phyloP scores from a whole-genome alignment of 2,329 filamentous ascomycete genomes.

The Ceratocystis huliohia region DNA sequence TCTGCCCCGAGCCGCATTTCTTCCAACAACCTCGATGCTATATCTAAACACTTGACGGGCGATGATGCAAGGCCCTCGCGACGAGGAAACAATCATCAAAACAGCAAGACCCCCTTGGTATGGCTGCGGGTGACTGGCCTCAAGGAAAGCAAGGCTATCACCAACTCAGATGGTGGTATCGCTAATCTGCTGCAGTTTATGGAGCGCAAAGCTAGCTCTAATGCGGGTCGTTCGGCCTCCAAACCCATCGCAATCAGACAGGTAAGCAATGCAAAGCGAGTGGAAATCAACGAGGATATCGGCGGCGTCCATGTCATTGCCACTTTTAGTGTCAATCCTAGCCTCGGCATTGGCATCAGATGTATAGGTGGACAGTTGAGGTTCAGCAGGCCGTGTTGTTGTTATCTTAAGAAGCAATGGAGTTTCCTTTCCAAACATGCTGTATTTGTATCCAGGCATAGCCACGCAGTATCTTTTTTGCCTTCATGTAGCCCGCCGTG shows the following conservation, averaged over 20 bases:
- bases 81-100: background rate
- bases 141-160: slow-evolving; percentile 54
- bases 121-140: slow-evolving; percentile 47
- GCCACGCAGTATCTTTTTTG: slow-evolving; percentile 19
- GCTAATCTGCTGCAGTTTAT: slow-evolving; percentile 54
- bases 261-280: slow-evolving; percentile 48
- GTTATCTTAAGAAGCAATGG: slow-evolving; percentile 11
- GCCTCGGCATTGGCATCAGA: too few relatives aligned
- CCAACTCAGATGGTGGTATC: slow-evolving; percentile 53
- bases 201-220: slow-evolving; percentile 53
- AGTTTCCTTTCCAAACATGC: slow-evolving; percentile 21
- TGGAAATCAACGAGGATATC: slow-evolving; percentile 24
- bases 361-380: background rate
- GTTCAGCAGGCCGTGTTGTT: background rate
- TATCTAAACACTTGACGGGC: slow-evolving; percentile 33
- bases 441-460: slow-evolving; percentile 27
- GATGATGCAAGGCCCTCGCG: slow-evolving; percentile 27
- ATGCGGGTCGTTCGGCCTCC: slow-evolving; percentile 33
- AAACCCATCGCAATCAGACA: slow-evolving; percentile 56
- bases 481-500: slow-evolving; percentile 12
- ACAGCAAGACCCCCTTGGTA: slow-evolving; percentile 22
- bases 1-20: slow-evolving; percentile 20
- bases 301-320: slow-evolving; percentile 24
- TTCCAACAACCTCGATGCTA: slow-evolving; percentile 33
- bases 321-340: too few relatives aligned